Base-by-base conservation (phyloP, 176 grass and related monocot species). In the Bonia amplexicaulis region DNA sequence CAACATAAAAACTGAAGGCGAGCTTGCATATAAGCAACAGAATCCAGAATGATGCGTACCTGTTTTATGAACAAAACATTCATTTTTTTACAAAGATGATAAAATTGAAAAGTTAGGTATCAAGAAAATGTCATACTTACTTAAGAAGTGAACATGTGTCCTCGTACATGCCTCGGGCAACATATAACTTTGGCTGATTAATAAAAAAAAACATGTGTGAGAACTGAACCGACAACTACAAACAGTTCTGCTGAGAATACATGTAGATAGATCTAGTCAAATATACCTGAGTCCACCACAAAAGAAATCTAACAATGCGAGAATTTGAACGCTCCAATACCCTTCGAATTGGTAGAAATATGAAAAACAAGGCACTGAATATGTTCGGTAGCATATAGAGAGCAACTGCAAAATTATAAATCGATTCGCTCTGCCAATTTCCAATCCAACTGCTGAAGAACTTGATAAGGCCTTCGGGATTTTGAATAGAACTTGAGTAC, bases 201-300 rank as follows among this genome's bases (percentile, higher is more conserved):
- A 42, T 66, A 77, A 57, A 60, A 60, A 60, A 37, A 73, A 51
- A 80, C 14, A 91, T 59, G 49, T 26, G 4, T 78, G 61, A 84
- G 82, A 84, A 42, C 61, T 52, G 5, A 84, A 27, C 47, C 26
- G 2, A 85, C 26, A 68, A 66, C 15, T 69, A 69, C 19, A 91
- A 57, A 68, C 12, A 86, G 63, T 84, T 83, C 19, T 76, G 53
- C 2, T 49, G 76, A 73, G 59, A 61, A 61, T 20, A 41, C 29
- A 79, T 67, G 55, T 29, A 60, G 53, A 91, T 35, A 69, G 35
- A 47, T 69, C 31, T 35, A 77, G 47, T 27, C 4, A 81, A 45
- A 41, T 58, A 79, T 92, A 90, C 96, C 96, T 99, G 96, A 35
- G 90, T 94, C 96, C 96, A 99, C 96, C 96, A 99, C 75, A 99